Percentiles rank a stretch among this genome's conserved stretches.
phyloP scores from a whole-genome alignment of 2,329 filamentous ascomycete genomes.

The Pestalotiopsis fici region DNA sequence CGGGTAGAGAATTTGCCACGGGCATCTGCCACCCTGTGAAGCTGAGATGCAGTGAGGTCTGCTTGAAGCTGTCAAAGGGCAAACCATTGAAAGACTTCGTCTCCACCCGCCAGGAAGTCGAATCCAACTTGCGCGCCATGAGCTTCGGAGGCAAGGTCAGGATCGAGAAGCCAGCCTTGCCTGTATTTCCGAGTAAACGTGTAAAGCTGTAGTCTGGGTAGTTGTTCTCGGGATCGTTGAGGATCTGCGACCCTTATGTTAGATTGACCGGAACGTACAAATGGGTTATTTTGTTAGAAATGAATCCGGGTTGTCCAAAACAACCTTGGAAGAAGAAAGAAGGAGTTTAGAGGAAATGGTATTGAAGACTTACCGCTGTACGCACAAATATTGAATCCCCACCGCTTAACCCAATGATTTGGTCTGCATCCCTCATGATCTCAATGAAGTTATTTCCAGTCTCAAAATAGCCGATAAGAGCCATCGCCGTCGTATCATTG shows the following conservation, averaged over 20 bases:
- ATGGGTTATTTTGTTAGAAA: too few species aligned
- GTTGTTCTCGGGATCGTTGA: conserved; percentile 5
- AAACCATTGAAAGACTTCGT: conserved; percentile 1
- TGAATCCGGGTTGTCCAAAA: too few species aligned
- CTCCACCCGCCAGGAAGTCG: conserved; percentile 4
- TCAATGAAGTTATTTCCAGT: background rate
- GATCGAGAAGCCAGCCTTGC: conserved; percentile 8
- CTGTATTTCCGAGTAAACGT: conserved; percentile 13
- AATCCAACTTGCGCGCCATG: background rate
- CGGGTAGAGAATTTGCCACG: background rate
- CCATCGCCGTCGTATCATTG: background rate
- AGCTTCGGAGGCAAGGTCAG: background rate
- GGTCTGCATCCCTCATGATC: background rate
- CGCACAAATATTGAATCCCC: background rate
- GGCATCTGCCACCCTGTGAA: conserved; percentile 13
- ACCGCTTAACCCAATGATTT: background rate
- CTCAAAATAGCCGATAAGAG: background rate
- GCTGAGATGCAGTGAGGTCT: conserved; percentile 10
- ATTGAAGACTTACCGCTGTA: background rate
- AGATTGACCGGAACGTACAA: background rate
- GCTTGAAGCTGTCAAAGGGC: conserved; percentile 7
- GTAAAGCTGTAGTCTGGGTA: conserved; percentile 4
- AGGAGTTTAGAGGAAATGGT: too few species aligned
- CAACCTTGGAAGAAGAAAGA: too few species aligned
- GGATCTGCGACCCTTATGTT: too few species aligned